Evolutionary conservation across 1,284 basidiomycete genomes (phyloP), one percentile per base, ranked within the genome.

Genomic region (Phenoliferia sp.): DNA sequence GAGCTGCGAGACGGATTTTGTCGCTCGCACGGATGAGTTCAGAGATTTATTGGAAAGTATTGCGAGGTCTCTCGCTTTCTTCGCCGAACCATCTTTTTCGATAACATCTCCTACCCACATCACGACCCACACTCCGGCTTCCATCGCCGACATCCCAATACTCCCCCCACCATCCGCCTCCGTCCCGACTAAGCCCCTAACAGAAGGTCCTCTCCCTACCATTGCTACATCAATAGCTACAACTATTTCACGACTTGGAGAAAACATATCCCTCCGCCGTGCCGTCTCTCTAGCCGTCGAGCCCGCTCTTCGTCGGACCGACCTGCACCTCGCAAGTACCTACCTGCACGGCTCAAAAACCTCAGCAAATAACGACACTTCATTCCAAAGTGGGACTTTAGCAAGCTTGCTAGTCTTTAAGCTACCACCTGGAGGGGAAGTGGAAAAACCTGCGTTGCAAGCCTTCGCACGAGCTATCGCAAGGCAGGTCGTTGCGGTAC

Each of bases 1-100:
- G 69, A 94, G 92, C 76, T 97, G 94, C 83, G 94, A 98, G 82
- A 97, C 94, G 54, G 94, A 98, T 80, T 97, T 97, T 79, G 94
- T 97, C 17, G 92, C 88, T 22, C 83, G 91, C 72, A 95, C 93
- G 77, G 86, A 89, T 67, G 83, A 94, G 12, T 98, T 98, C 76
- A 83, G 85, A 9, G 84, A 84, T 67, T 85, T 95, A 34, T 88
- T 90, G 17, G 83, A 85, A 48, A 88, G 92, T 72, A 88, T 97
- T 72, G 89, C 92, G 3, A 88, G 92, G 75, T 94, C 92, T 1
- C 87, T 90, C 32, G 93, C 94, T 1, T 90, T 88, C 78, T 83
- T 92, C 63, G 81, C 86, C 0, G 88, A 91, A 73, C 80, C 78
- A 66, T 81, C 86, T 0, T 88, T 91, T 73, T 80, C 78, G 66